Percentiles rank a stretch among this genome's conserved stretches.
Conservation (phyloP, 148 eudicot genomes). For the Polygonum maritimum region DNA sequence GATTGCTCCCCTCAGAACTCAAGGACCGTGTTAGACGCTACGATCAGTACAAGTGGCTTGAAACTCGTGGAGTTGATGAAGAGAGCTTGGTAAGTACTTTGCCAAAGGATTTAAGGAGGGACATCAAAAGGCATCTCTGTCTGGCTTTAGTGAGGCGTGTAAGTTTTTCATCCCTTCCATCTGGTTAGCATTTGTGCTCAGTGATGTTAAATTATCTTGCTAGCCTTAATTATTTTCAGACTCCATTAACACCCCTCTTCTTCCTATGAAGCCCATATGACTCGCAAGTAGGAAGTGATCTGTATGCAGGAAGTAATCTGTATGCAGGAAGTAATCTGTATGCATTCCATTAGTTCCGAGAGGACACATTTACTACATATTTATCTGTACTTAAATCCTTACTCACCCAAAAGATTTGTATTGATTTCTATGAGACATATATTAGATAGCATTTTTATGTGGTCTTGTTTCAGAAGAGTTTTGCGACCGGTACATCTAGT, state of each 20-base stretch:
- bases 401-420: neutral
- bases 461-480: too few relatives aligned
- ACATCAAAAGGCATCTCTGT: constrained; percentile 19
- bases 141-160: constrained; percentile 18
- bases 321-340: neutral
- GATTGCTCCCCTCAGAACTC: constrained; percentile 16
- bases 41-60: constrained; percentile 20
- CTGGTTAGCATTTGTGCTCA: neutral
- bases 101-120: constrained; percentile 19
- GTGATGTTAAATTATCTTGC: neutral
- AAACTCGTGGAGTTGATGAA: constrained; percentile 19
- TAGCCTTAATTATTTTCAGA: neutral
- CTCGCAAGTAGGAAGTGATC: neutral
- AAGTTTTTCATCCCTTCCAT: constrained; percentile 5
- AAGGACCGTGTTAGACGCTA: constrained; percentile 20
- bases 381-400: neutral
- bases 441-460: neutral
- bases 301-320: neutral
- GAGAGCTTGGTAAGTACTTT: constrained; percentile 14
- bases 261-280: neutral
- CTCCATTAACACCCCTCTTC: neutral
- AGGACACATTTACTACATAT: neutral
- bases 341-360: neutral
- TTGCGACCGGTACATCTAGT: too few relatives aligned
- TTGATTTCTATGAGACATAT: neutral